Evolutionary conservation across 164 flowering plant species (phyloP).

Genomic region (Liquidambar formosana): DNA sequence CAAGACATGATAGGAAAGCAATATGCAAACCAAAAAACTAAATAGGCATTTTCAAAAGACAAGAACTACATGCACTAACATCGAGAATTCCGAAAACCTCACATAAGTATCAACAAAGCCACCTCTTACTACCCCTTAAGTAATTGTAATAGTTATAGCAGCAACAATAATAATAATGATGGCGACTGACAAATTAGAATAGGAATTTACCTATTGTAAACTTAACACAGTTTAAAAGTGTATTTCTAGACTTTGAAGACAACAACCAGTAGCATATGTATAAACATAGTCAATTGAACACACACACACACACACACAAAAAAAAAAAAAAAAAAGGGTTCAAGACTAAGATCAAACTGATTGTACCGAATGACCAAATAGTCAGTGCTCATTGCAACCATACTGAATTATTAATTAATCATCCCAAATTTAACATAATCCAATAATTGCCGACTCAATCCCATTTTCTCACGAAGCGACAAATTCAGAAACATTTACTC

Average conservation of each 20-base stretch:
- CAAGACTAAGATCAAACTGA: background rate
- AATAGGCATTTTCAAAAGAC: background rate
- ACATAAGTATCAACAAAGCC: background rate
- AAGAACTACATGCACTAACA: background rate
- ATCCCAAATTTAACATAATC: background rate
- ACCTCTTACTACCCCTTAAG: background rate
- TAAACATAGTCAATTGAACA: background rate
- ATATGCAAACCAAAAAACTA: background rate
- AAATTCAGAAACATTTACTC: background rate
- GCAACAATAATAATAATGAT: background rate
- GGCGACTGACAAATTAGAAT: background rate
- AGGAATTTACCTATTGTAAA: background rate
- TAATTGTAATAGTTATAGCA: background rate
- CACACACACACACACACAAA: too few relatives aligned
- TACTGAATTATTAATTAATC: background rate
- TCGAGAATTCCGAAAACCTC: background rate
- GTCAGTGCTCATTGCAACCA: background rate
- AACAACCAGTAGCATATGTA: background rate
- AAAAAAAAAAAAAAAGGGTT: background rate
- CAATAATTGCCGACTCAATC: background rate
- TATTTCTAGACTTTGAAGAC: background rate
- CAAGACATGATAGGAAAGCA: constrained; percentile 3
- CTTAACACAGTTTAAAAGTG: background rate
- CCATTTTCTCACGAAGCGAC: background rate
- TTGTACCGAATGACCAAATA: background rate